Evolutionary conservation across 225 moss, liverwort and hornwort species (phyloP).

Genomic region (Climacium dendroides): DNA sequence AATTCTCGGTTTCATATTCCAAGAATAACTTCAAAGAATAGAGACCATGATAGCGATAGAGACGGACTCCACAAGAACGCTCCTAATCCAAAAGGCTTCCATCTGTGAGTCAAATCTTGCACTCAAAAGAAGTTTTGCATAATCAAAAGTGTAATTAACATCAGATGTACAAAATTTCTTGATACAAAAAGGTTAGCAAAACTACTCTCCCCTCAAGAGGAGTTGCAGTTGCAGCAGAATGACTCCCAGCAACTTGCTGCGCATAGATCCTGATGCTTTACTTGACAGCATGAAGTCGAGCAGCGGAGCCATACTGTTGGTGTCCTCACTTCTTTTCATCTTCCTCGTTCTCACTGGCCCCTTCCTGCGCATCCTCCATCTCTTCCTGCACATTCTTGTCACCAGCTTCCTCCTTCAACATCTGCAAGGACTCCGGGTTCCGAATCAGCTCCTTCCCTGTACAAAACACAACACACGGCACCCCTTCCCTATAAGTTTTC

Average conservation of each 20-base stretch:
- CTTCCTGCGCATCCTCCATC: background rate
- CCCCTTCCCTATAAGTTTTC: background rate
- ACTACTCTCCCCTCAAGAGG: background rate
- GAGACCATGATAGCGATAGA: background rate
- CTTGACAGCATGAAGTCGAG: background rate
- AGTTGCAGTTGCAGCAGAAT: background rate
- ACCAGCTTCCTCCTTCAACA: conserved; percentile 10
- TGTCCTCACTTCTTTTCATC: background rate
- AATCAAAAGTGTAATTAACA: background rate
- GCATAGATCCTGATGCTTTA: background rate
- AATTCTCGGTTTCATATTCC: background rate
- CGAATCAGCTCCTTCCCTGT: conserved; percentile 37
- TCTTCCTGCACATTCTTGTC: conserved; percentile 17
- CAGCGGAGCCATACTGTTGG: background rate
- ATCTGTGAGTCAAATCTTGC: background rate
- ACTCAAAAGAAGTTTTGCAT: background rate
- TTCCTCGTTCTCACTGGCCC: conserved; percentile 3
- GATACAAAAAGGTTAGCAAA: background rate
- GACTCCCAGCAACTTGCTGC: background rate
- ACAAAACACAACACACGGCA: background rate
- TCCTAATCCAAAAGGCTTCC: background rate
- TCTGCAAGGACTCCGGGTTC: conserved; percentile 43
- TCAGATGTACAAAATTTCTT: background rate
- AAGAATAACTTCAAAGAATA: background rate
- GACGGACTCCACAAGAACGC: background rate